Evolutionary conservation across 2,329 filamentous ascomycete species (phyloP).

Genomic region (Fusarium pseudonygamai): DNA sequence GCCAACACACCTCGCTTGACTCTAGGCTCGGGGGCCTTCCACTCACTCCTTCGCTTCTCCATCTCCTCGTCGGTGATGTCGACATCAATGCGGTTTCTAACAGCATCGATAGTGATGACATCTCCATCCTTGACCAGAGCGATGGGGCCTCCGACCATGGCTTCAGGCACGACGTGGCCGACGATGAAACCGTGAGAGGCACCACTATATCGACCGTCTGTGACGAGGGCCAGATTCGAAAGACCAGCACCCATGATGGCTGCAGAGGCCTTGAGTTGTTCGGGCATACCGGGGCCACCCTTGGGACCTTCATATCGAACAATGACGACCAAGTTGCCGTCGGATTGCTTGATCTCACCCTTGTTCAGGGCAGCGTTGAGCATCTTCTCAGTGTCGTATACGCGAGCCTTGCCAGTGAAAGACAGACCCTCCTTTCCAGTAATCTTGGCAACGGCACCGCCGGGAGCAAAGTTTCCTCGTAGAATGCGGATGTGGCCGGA

Average conservation of each 20-base stretch:
- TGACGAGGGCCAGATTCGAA: conserved; percentile 88
- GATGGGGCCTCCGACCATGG: conserved; percentile 87
- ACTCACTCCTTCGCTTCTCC: conserved; percentile 67
- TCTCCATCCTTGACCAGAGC: conserved; percentile 85
- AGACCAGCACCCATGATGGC: conserved; percentile 93
- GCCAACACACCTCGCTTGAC: conserved; percentile 86
- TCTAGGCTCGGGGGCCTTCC: conserved; percentile 75
- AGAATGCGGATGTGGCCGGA: conserved; percentile 91
- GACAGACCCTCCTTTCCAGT: conserved; percentile 90
- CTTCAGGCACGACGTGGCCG: conserved; percentile 91
- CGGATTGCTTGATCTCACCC: conserved; percentile 60
- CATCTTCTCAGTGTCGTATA: conserved; percentile 86
- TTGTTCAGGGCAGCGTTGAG: conserved; percentile 81
- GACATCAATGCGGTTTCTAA: conserved; percentile 77
- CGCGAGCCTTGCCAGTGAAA: conserved; percentile 82
- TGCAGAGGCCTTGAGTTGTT: conserved; percentile 87
- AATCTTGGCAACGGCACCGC: conserved; percentile 93
- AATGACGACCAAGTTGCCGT: conserved; percentile 86
- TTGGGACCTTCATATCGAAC: conserved; percentile 95
- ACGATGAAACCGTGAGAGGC: conserved; percentile 94
- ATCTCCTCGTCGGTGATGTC: conserved; percentile 77
- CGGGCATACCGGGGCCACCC: conserved; percentile 95
- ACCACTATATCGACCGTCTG: conserved; percentile 89
- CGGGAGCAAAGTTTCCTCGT: conserved; percentile 86
- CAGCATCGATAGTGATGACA: conserved; percentile 84